A percentile compares a stretch with the other conserved stretches of the same genome.
phyloP scores from a whole-genome alignment of 306 rosid species.

The Bauhinia variegata region DNA sequence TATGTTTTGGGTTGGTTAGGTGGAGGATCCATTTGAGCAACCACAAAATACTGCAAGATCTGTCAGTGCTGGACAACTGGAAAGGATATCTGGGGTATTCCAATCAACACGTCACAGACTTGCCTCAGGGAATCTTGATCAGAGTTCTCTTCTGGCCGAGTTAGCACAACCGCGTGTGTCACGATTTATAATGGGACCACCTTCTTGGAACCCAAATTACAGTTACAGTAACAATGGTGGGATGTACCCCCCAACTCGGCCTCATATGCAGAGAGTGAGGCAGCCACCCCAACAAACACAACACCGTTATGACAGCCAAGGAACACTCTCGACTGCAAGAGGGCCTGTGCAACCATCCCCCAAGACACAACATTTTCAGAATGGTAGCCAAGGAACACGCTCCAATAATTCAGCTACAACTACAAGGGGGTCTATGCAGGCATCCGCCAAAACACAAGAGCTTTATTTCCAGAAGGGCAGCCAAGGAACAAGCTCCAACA shows the following conservation, averaged over 20 bases:
- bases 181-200: constrained; percentile 20
- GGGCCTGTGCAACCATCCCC: constrained; percentile 23
- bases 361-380: no score
- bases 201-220: constrained; percentile 26
- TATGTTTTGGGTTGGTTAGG: constrained; percentile 48
- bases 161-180: constrained; percentile 51
- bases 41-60: constrained; percentile 72
- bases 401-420: no score
- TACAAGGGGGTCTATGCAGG: constrained; percentile 29
- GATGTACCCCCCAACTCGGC: constrained; percentile 40
- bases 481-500: constrained; percentile 31
- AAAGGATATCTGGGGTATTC: constrained; percentile 61
- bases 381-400: constrained; percentile 24
- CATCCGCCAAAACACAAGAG: not conserved
- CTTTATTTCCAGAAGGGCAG: constrained; percentile 25
- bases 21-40: constrained; percentile 96
- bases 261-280: constrained; percentile 31
- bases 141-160: constrained; percentile 40
- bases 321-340: constrained; percentile 28
- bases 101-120: constrained; percentile 40
- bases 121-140: constrained; percentile 36
- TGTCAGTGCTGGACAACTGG: constrained; percentile 51
- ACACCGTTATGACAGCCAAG: constrained; percentile 24
- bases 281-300: constrained; percentile 21
- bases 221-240: constrained; percentile 24